phyloP scores from a whole-genome alignment of 1,284 basidiomycete genomes.

The Ceratobasidium sp. region DNA sequence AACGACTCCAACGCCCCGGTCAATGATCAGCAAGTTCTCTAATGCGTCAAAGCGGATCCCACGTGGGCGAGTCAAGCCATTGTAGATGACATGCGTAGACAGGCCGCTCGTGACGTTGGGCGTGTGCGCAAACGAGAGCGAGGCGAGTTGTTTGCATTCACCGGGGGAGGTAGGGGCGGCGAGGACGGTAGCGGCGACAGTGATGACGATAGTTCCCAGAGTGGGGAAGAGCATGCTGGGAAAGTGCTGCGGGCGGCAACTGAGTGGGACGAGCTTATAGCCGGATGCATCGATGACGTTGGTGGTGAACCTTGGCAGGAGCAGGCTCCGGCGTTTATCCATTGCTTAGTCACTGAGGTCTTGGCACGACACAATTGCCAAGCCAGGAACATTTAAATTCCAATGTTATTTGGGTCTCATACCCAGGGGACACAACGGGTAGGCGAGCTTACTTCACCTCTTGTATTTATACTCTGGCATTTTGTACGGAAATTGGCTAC shows the following conservation, averaged over 20 bases:
- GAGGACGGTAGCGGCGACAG: background rate
- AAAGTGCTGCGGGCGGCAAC: slow-evolving; percentile 24
- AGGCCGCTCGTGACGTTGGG: slow-evolving; percentile 55
- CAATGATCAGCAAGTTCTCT: slow-evolving; percentile 62
- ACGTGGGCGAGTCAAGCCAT: slow-evolving; percentile 59
- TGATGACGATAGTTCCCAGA: background rate
- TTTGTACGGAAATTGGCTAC: background rate
- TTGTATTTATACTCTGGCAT: no score
- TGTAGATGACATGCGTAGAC: slow-evolving; percentile 57
- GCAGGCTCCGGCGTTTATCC: background rate
- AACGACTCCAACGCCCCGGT: slow-evolving; percentile 60
- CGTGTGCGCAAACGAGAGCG: slow-evolving; percentile 8
- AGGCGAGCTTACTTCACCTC: no score
- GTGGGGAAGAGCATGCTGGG: slow-evolving; percentile 14
- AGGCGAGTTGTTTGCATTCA: background rate
- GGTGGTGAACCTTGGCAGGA: slow-evolving; percentile 4
- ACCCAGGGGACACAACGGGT: no score
- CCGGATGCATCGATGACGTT: slow-evolving; percentile 12
- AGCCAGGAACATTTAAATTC: no score
- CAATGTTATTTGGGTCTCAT: no score
- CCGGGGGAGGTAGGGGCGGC: slow-evolving; percentile 8
- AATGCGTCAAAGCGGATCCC: slow-evolving; percentile 58
- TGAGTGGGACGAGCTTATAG: background rate
- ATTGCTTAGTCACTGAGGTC: slow-evolving; percentile 7
- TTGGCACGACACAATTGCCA: background rate